These are phyloP conservation scores for Podospora australis DNA, from an alignment of 495 filamentous ascomycete genomes.

Conservation along the genomic window DNA sequence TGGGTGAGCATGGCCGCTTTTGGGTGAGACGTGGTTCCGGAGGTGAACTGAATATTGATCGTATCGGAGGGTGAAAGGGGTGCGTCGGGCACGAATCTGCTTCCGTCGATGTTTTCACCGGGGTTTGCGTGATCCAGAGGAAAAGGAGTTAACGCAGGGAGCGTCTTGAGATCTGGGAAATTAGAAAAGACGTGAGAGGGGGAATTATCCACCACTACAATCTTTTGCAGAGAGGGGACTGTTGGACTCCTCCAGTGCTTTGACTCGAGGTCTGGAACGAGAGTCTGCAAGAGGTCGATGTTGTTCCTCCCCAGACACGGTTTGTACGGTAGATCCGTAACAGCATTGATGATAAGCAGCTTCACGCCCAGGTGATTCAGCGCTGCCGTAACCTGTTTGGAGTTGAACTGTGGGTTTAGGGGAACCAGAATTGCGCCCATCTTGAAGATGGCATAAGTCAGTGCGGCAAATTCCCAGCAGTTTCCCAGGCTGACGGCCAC, in stretches of 20 bases:
- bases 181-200: constrained; percentile 33
- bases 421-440: constrained; percentile 88
- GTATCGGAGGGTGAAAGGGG: constrained; percentile 61
- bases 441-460: constrained; percentile 87
- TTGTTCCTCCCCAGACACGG: constrained; percentile 65
- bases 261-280: constrained; percentile 54
- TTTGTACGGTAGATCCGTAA: constrained; percentile 81
- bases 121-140: constrained; percentile 4
- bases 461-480: constrained; percentile 69
- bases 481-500: constrained; percentile 86
- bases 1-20: constrained; percentile 92
- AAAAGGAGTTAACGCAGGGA: constrained; percentile 45
- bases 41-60: constrained; percentile 96
- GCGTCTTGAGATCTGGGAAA: constrained; percentile 22
- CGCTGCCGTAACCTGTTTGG: constrained; percentile 68
- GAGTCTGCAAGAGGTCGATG: constrained; percentile 55
- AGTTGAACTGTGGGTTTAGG: constrained; percentile 87
- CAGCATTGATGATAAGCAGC: constrained; percentile 74
- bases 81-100: constrained; percentile 37
- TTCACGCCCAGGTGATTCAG: constrained; percentile 67
- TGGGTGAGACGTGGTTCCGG: constrained; percentile 80
- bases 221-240: constrained; percentile 60
- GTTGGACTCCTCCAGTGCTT: constrained; percentile 52
- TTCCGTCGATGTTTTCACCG: constrained; percentile 29
- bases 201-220: constrained; percentile 82